phyloP scores from a whole-genome alignment of 2,329 filamentous ascomycete species.

The Colletotrichum caudatum region DNA sequence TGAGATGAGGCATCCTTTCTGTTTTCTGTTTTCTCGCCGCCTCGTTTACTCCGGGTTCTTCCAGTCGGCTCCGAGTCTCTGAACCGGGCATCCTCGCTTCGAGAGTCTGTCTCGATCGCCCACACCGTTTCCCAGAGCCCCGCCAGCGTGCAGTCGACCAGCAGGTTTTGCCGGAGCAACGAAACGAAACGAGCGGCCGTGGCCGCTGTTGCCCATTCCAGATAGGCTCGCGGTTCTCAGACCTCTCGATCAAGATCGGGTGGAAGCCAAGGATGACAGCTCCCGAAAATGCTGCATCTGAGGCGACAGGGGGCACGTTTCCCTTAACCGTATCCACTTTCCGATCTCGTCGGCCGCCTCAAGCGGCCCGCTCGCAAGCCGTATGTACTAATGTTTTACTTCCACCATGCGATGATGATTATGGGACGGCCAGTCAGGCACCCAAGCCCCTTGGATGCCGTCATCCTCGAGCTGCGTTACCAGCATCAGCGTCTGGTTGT shows the following conservation, averaged over 20 bases:
- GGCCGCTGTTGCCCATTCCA: constrained; percentile 28
- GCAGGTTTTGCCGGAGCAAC: constrained; percentile 22
- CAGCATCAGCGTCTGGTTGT: constrained; percentile 6
- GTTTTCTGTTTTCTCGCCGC: neutral
- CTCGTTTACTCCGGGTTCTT: neutral
- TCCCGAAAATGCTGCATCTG: constrained; percentile 27
- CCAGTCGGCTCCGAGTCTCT: neutral
- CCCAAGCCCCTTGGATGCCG: constrained; percentile 1
- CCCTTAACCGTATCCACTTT: constrained; percentile 20
- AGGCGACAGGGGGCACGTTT: constrained; percentile 17
- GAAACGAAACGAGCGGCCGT: constrained; percentile 40
- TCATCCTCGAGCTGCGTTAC: constrained; percentile 21
- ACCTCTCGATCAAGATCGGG: constrained; percentile 35
- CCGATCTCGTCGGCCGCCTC: constrained; percentile 7
- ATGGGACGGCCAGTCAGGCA: constrained; percentile 21
- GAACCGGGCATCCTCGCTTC: neutral
- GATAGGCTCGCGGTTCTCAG: constrained; percentile 25
- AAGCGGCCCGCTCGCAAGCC: constrained; percentile 3
- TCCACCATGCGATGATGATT: constrained; percentile 4
- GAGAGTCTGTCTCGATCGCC: constrained; percentile 14
- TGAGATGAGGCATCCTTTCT: constrained; percentile 19
- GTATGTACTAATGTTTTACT: constrained; percentile 1
- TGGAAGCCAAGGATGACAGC: constrained; percentile 35
- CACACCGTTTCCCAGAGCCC: constrained; percentile 9
- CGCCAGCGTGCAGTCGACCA: constrained; percentile 25